Evolutionary conservation across 176 grass and related monocot genomes (phyloP).

Genomic region (Oryza coarctata): DNA sequence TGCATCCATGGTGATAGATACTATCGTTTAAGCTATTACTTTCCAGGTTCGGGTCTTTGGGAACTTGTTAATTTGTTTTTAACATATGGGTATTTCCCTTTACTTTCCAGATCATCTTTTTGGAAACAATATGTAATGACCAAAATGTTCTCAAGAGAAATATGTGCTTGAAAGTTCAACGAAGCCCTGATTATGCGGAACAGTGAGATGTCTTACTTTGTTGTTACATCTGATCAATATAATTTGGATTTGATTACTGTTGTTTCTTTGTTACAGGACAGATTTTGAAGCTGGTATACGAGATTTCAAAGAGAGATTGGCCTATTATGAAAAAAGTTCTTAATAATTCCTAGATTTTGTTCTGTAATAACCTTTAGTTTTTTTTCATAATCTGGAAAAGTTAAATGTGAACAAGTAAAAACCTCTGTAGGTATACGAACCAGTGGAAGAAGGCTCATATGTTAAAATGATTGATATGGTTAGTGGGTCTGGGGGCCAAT

Average conservation of each 20-base stretch:
- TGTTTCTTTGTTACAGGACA: slow-evolving; percentile 52
- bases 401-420: slow-evolving; percentile 26
- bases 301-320: slow-evolving; percentile 89
- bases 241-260: slow-evolving; percentile 6
- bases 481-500: slow-evolving; percentile 76
- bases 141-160: slow-evolving; percentile 84
- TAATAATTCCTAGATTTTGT: slow-evolving; percentile 31
- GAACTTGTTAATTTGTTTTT: slow-evolving; percentile 6
- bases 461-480: slow-evolving; percentile 99
- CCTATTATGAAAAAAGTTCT: slow-evolving; percentile 93
- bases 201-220: slow-evolving; percentile 60
- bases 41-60: neutral
- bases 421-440: slow-evolving; percentile 76
- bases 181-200: slow-evolving; percentile 97
- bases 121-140: slow-evolving; percentile 99
- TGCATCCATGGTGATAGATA: neutral
- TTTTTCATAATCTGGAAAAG: slow-evolving; percentile 17
- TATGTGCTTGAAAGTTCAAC: slow-evolving; percentile 97
- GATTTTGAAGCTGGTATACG: slow-evolving; percentile 92
- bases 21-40: neutral
- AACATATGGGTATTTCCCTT: slow-evolving; percentile 14
- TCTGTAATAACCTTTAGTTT: neutral
- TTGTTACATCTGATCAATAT: neutral
- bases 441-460: slow-evolving; percentile 93
- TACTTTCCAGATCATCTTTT: slow-evolving; percentile 80